Evolutionary conservation across 306 rosid genomes (phyloP), one percentile per base, ranked within the genome.

Genomic region (Pterocarpus macrocarpus): DNA sequence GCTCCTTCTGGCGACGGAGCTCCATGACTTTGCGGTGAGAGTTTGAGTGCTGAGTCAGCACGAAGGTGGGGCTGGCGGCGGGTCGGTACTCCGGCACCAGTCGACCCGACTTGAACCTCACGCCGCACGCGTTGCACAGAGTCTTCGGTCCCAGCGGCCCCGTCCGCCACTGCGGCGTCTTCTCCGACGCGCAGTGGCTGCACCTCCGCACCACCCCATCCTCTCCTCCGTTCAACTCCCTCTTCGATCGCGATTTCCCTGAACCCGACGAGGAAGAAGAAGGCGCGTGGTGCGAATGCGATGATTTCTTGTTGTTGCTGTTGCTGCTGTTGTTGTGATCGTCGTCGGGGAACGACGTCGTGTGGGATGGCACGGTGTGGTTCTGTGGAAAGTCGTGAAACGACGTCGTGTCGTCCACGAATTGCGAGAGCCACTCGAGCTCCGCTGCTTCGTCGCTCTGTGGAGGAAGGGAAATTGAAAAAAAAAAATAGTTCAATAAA

Each of bases 1-100:
- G 14, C 68, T 92, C 91, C 73, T 87, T 90, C 89, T 92, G 93
- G 7, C 94, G 88, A 38, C 94, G 89, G 50, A 92, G 92, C 80
- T 92, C 97, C 79, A 92, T 12, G 7, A 92, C 97, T 61, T 92
- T 92, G 15, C 94, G 90, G 83, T 92, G 97, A 2, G 97, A 92
- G 85, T 92, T 92, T 2, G 97, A 92, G 85, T 92, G 97, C 76
- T 86, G 88, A 6, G 90, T 89, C 71, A 87, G 80, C 64, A 87
- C 82, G 16, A 89, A 92, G 0, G 97, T 92, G 10, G 97, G 97
- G 78, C 97, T 92, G 0, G 94, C 70, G 0, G 97, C 94, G 1
- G 97, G 97, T 10, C 97, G 76, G 47, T 90, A 90, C 66, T 92
- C 97, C 0, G 97, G 92, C 5, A 92, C 94, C 0, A 89, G 82